A percentile compares a stretch with the other conserved stretches of the same genome.
Conservation (phyloP, 352 stramenopile species). For the Phytophthora ohioensis region DNA sequence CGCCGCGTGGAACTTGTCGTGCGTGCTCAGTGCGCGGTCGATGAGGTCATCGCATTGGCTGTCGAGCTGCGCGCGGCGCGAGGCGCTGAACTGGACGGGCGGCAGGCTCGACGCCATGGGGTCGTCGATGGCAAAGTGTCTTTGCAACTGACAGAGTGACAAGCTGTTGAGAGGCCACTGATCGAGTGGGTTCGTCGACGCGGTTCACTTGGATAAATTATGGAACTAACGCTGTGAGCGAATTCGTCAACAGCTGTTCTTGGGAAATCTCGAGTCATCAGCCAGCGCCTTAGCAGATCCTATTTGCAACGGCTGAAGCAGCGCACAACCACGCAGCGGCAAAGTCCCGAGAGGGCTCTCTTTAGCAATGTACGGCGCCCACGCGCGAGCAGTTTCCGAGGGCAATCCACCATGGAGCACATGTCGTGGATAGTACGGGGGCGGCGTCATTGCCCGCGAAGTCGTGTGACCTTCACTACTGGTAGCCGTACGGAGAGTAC, state of each 20-base stretch:
- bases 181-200: slow-evolving; percentile 8
- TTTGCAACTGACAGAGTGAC: slow-evolving; percentile 14
- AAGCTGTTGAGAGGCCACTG: slow-evolving; percentile 12
- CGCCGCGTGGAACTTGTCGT: slow-evolving; percentile 59
- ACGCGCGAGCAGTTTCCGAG: slow-evolving; percentile 9
- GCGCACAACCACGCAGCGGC: not conserved
- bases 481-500: too few species aligned
- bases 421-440: slow-evolving; percentile 21
- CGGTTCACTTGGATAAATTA: slow-evolving; percentile 5
- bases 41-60: slow-evolving; percentile 62
- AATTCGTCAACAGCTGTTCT: not conserved
- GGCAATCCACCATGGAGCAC: slow-evolving; percentile 12
- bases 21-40: slow-evolving; percentile 52
- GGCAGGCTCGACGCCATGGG: slow-evolving; percentile 35
- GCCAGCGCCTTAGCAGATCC: not conserved
- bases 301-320: not conserved
- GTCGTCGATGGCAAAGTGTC: slow-evolving; percentile 19
- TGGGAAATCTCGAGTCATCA: slow-evolving; percentile 7
- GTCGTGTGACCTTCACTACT: too few species aligned
- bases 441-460: too few species aligned
- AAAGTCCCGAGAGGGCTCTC: not conserved
- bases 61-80: slow-evolving; percentile 53
- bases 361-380: not conserved
- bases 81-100: slow-evolving; percentile 46
- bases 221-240: not conserved